A percentile compares a stretch with the other conserved stretches of the same genome.
phyloP scores from a whole-genome alignment of 257 asterid species.

The Lavandula angustifolia region DNA sequence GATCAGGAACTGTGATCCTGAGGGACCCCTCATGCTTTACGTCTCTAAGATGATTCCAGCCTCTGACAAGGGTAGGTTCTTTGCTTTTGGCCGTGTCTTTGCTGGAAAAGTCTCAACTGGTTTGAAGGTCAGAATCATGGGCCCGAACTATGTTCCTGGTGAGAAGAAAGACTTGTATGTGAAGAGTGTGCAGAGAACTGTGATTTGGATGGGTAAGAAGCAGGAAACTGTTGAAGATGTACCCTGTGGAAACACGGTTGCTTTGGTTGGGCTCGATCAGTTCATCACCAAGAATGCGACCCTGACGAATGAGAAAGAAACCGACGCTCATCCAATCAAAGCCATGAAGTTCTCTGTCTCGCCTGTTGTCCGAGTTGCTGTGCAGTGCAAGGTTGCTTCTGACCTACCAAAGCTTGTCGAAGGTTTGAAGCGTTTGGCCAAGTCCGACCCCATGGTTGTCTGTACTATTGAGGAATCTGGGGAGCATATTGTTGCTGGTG shows the following conservation, averaged over 20 bases:
- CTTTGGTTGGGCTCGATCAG: conserved; percentile 59
- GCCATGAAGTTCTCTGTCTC: conserved; percentile 55
- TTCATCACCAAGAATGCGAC: conserved; percentile 52
- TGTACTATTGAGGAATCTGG: conserved; percentile 55
- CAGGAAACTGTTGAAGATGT: conserved; percentile 65
- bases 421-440: conserved; percentile 51
- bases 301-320: conserved; percentile 49
- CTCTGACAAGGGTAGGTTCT: conserved; percentile 52
- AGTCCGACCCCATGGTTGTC: conserved; percentile 53
- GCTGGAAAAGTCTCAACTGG: conserved; percentile 51
- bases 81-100: conserved; percentile 53
- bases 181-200: conserved; percentile 56
- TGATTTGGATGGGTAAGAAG: conserved; percentile 58
- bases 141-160: conserved; percentile 52
- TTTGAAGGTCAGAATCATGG: conserved; percentile 59
- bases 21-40: conserved; percentile 51
- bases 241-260: conserved; percentile 60
- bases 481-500: conserved; percentile 53
- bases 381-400: conserved; percentile 56
- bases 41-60: conserved; percentile 58
- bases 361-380: conserved; percentile 50
- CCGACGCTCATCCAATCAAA: conserved; percentile 49
- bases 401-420: conserved; percentile 56
- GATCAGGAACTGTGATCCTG: conserved; percentile 53
- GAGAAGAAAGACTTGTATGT: conserved; percentile 49